Evolutionary conservation across 495 filamentous ascomycete genomes (phyloP), one percentile per base, ranked within the genome.

Genomic region (Hypoxylon fragiforme): DNA sequence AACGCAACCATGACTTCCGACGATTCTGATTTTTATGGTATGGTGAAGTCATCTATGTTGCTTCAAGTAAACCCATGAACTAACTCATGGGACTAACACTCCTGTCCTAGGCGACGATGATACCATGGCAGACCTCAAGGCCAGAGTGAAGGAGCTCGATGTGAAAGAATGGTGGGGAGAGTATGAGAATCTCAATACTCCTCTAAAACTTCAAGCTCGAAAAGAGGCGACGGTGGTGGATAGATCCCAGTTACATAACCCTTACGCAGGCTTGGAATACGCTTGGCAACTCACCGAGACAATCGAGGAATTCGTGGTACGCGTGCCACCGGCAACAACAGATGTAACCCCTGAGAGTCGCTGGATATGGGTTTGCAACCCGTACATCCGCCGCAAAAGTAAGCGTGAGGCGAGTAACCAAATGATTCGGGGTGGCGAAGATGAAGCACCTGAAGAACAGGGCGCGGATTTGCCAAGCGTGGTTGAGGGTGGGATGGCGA

Each of bases 1-100:
- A 43, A 45, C 37, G 42, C 24, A 28, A 44, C 26, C 43, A 64
- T 67, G 62, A 55, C 85, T 46, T 85, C 82, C n/a, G 84, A 84
- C 32, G 84, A 89, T 26, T 89, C 86, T 3, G 85, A 86, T 54
- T 89, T 89, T 70, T 89, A 90, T 54, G 86, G 86, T 82, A 20
- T n/a, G n/a, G n/a, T n/a, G n/a, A n/a, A n/a, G n/a, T n/a, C n/a
- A n/a, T n/a, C n/a, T n/a, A n/a, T n/a, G n/a, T n/a, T n/a, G n/a
- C n/a, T n/a, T n/a, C n/a, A n/a, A n/a, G n/a, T n/a, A n/a, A n/a
- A n/a, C n/a, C n/a, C n/a, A n/a, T n/a, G 40, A 46, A 3, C 18
- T 6, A 28, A 1, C 21, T 31, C 18, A 7, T 9, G 32, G 38
- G 52, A 49, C 69, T 70, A 46, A 67, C 40, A 35, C 4, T 2